Base-by-base conservation (phyloP, 1,284 basidiomycete species). In the Farysia itapuensis region DNA sequence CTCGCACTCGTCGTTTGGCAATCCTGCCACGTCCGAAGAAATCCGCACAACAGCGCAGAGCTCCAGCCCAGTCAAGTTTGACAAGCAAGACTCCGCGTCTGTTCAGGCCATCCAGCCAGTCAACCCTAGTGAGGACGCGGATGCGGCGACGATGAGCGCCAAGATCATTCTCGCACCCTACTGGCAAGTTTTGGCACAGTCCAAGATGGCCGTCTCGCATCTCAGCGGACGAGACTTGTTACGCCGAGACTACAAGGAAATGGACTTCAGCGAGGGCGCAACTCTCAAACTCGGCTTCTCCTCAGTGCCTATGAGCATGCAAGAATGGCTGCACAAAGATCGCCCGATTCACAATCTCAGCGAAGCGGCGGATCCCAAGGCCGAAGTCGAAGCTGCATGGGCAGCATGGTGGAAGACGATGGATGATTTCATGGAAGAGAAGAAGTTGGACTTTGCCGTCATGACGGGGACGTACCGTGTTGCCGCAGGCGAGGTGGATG, bases 211-310 rank as follows among this genome's bases (percentile, higher is more conserved):
- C 52, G 80, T 96, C 8, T 82, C 83, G 0, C 82, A 84, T 52
- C 81, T 97, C 20, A 80, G 79, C 24, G 84, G 85, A 0, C 80
- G 83, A 36, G 90, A 96, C 67, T 83, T 96, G 21, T 81, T 97
- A 4, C 81, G 87, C 15, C 81, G 94, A 15, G 94, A 97, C 77
- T 98, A 93, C 81, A 97, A 98, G 77, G 85, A 67, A 29, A 26
- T 51, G 18, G 43, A 47, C 20, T 53, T 64, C 11, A 28, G 39
- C 21, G 13, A 15, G 13, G 34, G 35, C 2, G 23, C 36, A 30
- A 29, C 32, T 23, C 60, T 58, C 29, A 53, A 53, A 19, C 44
- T 70, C 8, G 67, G 64, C 1, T 48, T 70, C 18, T 48, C 67
- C n/a, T 58, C 57, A 2, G 58, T 70, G 12, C 67, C 67, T 13